Percentiles rank a stretch among this genome's conserved stretches.
Conservation (phyloP, 2,329 filamentous ascomycete genomes). For the Nemania sp. region DNA sequence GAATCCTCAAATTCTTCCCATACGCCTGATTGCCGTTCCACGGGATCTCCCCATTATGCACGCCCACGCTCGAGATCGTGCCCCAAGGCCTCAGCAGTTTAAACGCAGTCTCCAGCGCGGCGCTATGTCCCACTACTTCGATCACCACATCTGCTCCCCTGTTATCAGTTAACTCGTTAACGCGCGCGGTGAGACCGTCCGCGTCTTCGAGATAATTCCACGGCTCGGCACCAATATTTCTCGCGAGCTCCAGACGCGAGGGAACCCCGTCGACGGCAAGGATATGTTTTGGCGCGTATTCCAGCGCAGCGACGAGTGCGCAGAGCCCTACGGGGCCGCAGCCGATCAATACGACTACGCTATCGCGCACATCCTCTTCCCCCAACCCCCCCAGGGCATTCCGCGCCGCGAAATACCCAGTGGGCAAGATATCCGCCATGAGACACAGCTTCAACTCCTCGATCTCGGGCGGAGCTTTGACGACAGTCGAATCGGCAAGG, state of each 20-base stretch:
- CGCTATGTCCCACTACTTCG: constrained; percentile 24
- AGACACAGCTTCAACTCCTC: constrained; percentile 21
- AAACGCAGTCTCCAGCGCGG: constrained; percentile 24
- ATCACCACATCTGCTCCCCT: constrained; percentile 25
- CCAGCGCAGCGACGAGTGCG: constrained; percentile 23
- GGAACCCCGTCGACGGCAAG: constrained; percentile 21
- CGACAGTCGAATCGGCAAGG: constrained; percentile 21
- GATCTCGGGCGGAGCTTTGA: constrained; percentile 18
- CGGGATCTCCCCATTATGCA: constrained; percentile 21
- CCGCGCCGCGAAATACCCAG: constrained; percentile 23
- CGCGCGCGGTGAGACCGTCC: constrained; percentile 13
- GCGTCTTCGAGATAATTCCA: constrained; percentile 20
- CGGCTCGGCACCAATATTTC: constrained; percentile 17
- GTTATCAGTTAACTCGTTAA: constrained; percentile 19
- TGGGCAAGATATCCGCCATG: constrained; percentile 27
- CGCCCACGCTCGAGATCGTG: constrained; percentile 24
- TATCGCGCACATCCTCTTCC: constrained; percentile 9
- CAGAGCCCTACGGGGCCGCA: constrained; percentile 26
- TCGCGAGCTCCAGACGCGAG: constrained; percentile 14
- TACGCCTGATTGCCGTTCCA: constrained; percentile 23
- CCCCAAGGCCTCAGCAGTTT: constrained; percentile 22
- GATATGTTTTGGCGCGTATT: constrained; percentile 21
- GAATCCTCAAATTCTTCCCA: constrained; percentile 23
- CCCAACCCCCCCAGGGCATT: constrained; percentile 13
- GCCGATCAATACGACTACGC: constrained; percentile 21